These are phyloP conservation scores for Alternaria ventricosa DNA, from an alignment of 2,329 filamentous ascomycete genomes.

Conservation along the genomic window DNA sequence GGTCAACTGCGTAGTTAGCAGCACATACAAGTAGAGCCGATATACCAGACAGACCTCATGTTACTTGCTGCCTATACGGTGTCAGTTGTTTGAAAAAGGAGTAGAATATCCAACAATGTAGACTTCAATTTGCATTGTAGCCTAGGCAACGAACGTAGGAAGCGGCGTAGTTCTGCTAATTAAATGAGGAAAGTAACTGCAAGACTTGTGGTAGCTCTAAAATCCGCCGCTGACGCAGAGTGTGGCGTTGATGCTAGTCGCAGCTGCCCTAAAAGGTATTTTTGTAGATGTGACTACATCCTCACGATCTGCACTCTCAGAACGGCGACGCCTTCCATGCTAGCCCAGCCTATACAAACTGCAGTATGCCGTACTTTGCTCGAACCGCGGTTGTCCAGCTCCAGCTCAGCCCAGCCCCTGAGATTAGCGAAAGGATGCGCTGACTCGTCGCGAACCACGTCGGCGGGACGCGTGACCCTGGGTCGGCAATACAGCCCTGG, in stretches of 20 bases:
- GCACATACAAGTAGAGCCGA: not conserved
- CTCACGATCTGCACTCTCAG: not conserved
- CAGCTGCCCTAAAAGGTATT: not conserved
- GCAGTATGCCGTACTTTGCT: not conserved
- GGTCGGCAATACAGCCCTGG: not conserved
- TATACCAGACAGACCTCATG: not conserved
- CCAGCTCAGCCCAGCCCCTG: constrained; percentile 2
- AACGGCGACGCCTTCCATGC: not conserved
- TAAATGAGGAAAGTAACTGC: not conserved
- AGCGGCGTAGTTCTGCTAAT: not conserved
- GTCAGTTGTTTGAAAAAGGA: not conserved
- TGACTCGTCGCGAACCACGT: not conserved
- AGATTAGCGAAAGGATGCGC: constrained; percentile 11
- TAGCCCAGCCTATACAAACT: not conserved
- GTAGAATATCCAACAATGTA: not conserved
- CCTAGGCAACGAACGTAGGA: not conserved
- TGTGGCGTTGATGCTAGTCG: not conserved
- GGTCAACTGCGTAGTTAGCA: not conserved
- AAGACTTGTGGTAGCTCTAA: not conserved
- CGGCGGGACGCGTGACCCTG: not conserved
- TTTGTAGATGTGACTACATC: not conserved
- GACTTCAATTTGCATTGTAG: not conserved
- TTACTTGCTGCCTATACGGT: not conserved
- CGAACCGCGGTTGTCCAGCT: not conserved
- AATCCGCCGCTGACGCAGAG: not conserved